These are phyloP conservation scores for Endocalyx cinctus DNA, from an alignment of 2,329 filamentous ascomycete species.

Conservation along the genomic window DNA sequence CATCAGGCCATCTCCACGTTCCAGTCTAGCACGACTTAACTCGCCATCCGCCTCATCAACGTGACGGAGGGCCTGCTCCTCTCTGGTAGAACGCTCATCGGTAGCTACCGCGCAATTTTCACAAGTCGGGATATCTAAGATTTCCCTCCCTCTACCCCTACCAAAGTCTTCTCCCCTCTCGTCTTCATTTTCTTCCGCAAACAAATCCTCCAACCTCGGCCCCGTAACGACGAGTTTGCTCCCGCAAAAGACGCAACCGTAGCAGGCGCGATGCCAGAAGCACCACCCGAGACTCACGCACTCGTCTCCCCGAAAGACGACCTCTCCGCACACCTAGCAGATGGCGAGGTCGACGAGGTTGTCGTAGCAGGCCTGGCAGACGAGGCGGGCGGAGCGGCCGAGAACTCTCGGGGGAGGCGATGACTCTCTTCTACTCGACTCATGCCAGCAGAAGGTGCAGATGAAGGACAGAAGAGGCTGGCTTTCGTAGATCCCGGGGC, in stretches of 20 bases:
- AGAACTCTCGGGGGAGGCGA: conserved; percentile 34
- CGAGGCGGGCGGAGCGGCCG: conserved; percentile 42
- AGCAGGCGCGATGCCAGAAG: conserved; percentile 55
- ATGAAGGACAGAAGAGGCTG: conserved; percentile 33
- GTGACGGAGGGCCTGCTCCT: conserved; percentile 39
- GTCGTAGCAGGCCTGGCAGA: conserved; percentile 43
- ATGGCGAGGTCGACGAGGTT: conserved; percentile 49
- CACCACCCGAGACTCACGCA: conserved; percentile 57
- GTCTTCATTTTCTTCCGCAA: conserved; percentile 12
- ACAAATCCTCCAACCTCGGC: conserved; percentile 31
- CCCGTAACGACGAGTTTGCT: conserved; percentile 33
- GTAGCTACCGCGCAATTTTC: conserved; percentile 38
- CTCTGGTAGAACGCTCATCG: conserved; percentile 25
- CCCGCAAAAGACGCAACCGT: conserved; percentile 51
- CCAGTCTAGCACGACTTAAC: conserved; percentile 37
- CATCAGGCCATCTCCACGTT: too few species aligned
- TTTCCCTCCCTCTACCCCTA: conserved; percentile 31
- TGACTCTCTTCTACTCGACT: too few species aligned
- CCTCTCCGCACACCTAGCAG: conserved; percentile 54
- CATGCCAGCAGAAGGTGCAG: conserved; percentile 52
- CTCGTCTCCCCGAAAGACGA: conserved; percentile 48
- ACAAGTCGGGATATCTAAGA: conserved; percentile 46
- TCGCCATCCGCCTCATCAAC: conserved; percentile 43
- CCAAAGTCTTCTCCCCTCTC: conserved; percentile 3
- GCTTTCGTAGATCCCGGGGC: conserved; percentile 8